Evolutionary conservation across 148 eudicot species (phyloP).

Genomic region (Beta vulgaris): DNA sequence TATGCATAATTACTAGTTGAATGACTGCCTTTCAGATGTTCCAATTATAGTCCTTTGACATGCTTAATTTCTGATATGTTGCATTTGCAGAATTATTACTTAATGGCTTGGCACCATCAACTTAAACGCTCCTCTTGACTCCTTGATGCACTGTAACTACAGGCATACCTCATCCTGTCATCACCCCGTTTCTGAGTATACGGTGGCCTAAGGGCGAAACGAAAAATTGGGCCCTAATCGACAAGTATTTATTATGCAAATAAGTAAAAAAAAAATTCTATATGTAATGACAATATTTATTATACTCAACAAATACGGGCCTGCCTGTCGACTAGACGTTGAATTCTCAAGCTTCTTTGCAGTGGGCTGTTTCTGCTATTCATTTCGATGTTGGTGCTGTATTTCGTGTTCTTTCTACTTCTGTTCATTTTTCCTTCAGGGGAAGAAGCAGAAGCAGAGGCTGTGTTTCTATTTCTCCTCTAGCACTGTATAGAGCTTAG

Average conservation of each 20-base stretch:
- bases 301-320: no score
- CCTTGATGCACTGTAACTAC: neutral
- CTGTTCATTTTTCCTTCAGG: neutral
- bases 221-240: no score
- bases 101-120: neutral
- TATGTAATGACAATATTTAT: no score
- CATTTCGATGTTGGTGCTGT: no score
- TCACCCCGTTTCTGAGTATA: no score
- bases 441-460: neutral
- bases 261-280: no score
- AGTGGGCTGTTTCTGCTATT: no score
- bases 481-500: neutral
- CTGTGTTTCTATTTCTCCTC: neutral
- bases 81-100: conserved; percentile 1
- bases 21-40: neutral
- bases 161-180: neutral
- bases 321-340: no score
- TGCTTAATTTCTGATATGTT: neutral
- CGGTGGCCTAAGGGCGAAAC: no score
- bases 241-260: no score
- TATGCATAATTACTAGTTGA: neutral
- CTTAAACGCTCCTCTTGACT: no score
- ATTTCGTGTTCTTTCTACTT: neutral
- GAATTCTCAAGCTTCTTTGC: neutral
- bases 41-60: neutral